Base-by-base conservation (phyloP, 1,284 basidiomycete genomes). In the Ustilago hordei region DNA sequence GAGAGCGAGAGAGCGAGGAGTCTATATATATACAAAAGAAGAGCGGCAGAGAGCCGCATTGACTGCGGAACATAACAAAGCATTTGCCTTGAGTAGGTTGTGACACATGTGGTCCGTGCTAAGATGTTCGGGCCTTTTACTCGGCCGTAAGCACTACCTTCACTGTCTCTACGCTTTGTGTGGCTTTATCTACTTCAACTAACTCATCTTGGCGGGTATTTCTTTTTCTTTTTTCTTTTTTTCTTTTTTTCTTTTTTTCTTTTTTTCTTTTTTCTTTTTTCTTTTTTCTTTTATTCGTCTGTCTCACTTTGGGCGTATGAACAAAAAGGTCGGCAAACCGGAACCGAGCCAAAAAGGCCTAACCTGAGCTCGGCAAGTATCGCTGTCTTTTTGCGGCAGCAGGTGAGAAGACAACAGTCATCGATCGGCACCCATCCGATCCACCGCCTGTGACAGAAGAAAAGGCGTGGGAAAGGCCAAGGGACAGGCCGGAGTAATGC, bases 351-450 rank as follows among this genome's bases (percentile, higher is more conserved):
- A 11, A 39, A 17, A 48, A 13, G n/a, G 23, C n/a, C 1, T 48
- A 28, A 5, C 19, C 45, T 19, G 19, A 28, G 3, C 23, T 28
- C 23, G 23, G 23, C 23, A 28, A 23, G n/a, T 48, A 5, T 23
- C 17, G 23, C 45, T 48, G 8, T 48, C 45, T 23, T 31, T 31
- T 48, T 28, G 23, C 3, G 23, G 23, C 23, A 28, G 23, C 23
- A 28, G 23, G 23, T 28, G 23, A 28, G 23, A 28, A 28, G 3
- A 28, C 23, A 28, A 31, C 28, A 15, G 48, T 31, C 48, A 50
- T 31, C 31, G 17, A 31, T 50, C 48, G 48, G 48, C 31, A 17
- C 48, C 8, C 23, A 50, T 50, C 48, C 48, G 48, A 50, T 45
- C 7, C n/a, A n/a, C 11, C n/a, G 23, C 23, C 23, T 28, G 23